These are phyloP conservation scores for Entonaema liquescens DNA, from an alignment of 495 filamentous ascomycete species.

Conservation along the genomic window DNA sequence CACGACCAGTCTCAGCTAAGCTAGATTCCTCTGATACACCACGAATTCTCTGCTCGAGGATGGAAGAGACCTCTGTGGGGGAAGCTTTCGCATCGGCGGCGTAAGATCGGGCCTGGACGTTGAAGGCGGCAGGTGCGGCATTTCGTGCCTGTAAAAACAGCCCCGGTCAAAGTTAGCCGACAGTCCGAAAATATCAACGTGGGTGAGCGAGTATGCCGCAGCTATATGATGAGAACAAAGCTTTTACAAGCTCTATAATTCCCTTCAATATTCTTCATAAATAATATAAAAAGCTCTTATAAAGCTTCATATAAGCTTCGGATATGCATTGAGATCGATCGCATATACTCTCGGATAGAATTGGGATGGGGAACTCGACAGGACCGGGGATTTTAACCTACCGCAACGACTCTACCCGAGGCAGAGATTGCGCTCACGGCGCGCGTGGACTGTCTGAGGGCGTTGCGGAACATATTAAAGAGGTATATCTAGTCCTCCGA, in stretches of 20 bases:
- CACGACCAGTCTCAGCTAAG: slow-evolving; percentile 97
- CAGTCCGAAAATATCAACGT: slow-evolving; percentile 47
- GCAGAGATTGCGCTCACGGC: slow-evolving; percentile 92
- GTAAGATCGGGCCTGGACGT: slow-evolving; percentile 87
- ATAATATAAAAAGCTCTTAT: slow-evolving; percentile 53
- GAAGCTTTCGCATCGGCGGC: slow-evolving; percentile 93
- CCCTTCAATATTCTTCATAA: slow-evolving; percentile 38
- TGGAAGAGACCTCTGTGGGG: slow-evolving; percentile 98
- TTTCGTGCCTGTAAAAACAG: slow-evolving; percentile 76
- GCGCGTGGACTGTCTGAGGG: slow-evolving; percentile 93
- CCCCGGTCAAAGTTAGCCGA: slow-evolving; percentile 59
- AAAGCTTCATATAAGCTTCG: slow-evolving; percentile 48
- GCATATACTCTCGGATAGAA: slow-evolving; percentile 49
- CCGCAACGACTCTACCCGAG: slow-evolving; percentile 85
- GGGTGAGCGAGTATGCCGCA: slow-evolving; percentile 31
- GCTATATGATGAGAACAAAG: slow-evolving; percentile 44
- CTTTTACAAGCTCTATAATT: slow-evolving; percentile 49
- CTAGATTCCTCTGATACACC: slow-evolving; percentile 96
- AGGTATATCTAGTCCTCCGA: slow-evolving; percentile 50
- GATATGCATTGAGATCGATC: slow-evolving; percentile 48
- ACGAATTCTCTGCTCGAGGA: slow-evolving; percentile 98
- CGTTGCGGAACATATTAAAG: slow-evolving; percentile 91
- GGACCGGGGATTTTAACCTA: slow-evolving; percentile 71
- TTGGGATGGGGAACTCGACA: slow-evolving; percentile 49
- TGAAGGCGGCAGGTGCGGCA: slow-evolving; percentile 78